Evolutionary conservation across 2,329 filamentous ascomycete species (phyloP), one percentile per base, ranked within the genome.

Genomic region (Calonectria leucothoes): DNA sequence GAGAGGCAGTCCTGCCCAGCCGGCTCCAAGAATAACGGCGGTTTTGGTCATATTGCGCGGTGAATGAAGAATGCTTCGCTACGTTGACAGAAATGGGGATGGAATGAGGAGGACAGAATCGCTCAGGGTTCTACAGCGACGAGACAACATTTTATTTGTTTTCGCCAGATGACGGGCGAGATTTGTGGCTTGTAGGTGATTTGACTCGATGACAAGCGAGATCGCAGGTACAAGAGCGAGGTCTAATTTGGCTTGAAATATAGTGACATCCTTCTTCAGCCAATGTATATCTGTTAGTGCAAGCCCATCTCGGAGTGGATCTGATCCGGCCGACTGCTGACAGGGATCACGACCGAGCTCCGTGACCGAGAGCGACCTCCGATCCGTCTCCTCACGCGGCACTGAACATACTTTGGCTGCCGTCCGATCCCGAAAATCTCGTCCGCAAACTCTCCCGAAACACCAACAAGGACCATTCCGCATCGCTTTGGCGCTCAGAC

Each of bases 1-100:
- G 29, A 89, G 77, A 45, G 88, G 86, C 15, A 91, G 82, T 59
- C 89, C 89, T 37, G 84, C 88, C 76, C 86, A 88, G 67, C 89
- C 86, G 64, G 88, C 89, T 29, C 89, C 89, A 14, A 91, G 84
- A 55, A 91, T 84, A 29, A 90, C 85, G 45, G 91, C 84, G 6
- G 87, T 89, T 74, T 88, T 86, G n/a, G 83, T 69, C 87, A 88
- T 89, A 37, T 76, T 77, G 66, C 15, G 10, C 52, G 42, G 45
- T 29, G 17, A 25, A 8, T 15, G 42, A 15, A 25, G 23, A 20
- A 42, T 39, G n/a, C 6, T 59, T 31, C 2, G 29, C 14, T 25
- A 31, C 1, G 6, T 51, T 3, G 20, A 51, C 14, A 7, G 20
- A 27, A 14, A 25, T 20, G 42, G 17, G 5, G 17, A 29, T 31